These are phyloP conservation scores for Pythium aphanidermatum DNA, from an alignment of 352 stramenopile species.

Conservation along the genomic window DNA sequence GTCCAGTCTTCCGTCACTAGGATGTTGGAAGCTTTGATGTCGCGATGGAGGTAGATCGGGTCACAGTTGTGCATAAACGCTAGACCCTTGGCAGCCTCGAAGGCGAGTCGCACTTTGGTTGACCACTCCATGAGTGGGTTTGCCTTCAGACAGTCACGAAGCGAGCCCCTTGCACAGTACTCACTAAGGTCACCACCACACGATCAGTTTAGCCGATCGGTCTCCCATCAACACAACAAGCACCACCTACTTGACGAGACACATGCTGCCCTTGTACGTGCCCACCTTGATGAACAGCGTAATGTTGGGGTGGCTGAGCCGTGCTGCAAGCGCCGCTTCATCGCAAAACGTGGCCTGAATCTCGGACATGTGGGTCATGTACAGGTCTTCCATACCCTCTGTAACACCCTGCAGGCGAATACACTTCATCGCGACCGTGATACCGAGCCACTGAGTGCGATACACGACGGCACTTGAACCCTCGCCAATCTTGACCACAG, in stretches of 20 bases:
- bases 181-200: constrained; percentile 41
- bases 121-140: constrained; percentile 64
- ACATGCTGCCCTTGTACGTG: constrained; percentile 59
- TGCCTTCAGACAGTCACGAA: constrained; percentile 52
- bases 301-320: constrained; percentile 68
- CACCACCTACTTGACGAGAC: constrained; percentile 65
- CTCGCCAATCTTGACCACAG: constrained; percentile 59
- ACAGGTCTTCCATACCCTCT: constrained; percentile 45
- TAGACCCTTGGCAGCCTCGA: constrained; percentile 63
- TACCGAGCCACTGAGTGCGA: constrained; percentile 65
- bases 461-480: constrained; percentile 62
- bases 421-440: constrained; percentile 71
- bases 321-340: constrained; percentile 51
- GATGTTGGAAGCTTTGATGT: constrained; percentile 73
- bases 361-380: constrained; percentile 60
- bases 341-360: constrained; percentile 60
- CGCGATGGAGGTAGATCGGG: constrained; percentile 67
- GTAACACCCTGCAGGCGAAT: constrained; percentile 39
- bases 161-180: constrained; percentile 54
- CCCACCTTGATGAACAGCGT: constrained; percentile 70
- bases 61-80: constrained; percentile 75
- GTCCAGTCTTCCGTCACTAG: constrained; percentile 69
- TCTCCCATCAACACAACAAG: background rate
- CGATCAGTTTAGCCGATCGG: constrained; percentile 9
- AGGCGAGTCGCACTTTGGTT: constrained; percentile 59